Conservation (phyloP, 2,329 filamentous ascomycete genomes). For the Trichoderma guizhouense region DNA sequence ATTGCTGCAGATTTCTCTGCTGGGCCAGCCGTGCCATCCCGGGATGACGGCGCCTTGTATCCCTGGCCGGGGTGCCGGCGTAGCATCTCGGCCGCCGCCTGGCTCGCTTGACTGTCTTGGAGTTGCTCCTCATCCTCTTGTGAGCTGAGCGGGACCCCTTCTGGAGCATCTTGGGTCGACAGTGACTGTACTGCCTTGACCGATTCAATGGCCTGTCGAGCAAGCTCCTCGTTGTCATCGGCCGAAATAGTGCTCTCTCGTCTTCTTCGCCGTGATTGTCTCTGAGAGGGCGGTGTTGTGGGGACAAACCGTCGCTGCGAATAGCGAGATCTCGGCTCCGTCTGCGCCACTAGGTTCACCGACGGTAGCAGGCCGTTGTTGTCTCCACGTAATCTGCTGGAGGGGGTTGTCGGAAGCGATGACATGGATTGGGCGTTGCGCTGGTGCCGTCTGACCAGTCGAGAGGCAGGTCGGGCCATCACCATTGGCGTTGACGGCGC, state of each 20-base stretch:
- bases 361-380: conserved; percentile 57
- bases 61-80: conserved; percentile 56
- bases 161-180: conserved; percentile 28
- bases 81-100: conserved; percentile 71
- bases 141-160: conserved; percentile 24
- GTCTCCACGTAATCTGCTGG: conserved; percentile 47
- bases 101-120: conserved; percentile 72
- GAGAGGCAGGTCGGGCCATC: conserved; percentile 43
- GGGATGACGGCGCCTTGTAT: conserved; percentile 47
- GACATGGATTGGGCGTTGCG: conserved; percentile 80
- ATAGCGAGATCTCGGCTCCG: conserved; percentile 51
- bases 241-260: conserved; percentile 84
- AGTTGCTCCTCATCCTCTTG: conserved; percentile 48
- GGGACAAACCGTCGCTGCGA: conserved; percentile 39
- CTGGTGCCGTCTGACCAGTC: conserved; percentile 60
- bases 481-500: conserved; percentile 67
- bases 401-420: conserved; percentile 76
- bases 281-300: conserved; percentile 42
- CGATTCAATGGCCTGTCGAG: conserved; percentile 51
- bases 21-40: conserved; percentile 43
- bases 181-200: conserved; percentile 46
- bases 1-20: conserved; percentile 45
- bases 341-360: conserved; percentile 58
- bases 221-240: conserved; percentile 56
- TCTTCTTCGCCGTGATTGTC: conserved; percentile 59